Conservation (phyloP, 768 basidiomycete genomes). For the Rhizopogon roseolus region DNA sequence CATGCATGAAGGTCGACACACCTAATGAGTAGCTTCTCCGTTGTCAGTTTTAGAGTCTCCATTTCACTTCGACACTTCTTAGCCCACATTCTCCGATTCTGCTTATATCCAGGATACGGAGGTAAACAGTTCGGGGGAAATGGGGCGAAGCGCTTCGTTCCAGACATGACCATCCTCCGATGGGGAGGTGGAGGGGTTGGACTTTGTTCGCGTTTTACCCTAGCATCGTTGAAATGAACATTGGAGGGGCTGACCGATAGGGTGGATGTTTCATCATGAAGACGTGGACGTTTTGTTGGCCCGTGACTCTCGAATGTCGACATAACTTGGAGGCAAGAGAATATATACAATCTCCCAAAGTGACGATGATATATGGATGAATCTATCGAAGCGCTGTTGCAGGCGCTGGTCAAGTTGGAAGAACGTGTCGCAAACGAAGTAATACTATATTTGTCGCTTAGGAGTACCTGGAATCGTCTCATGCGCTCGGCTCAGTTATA, state of each 20-base stretch:
- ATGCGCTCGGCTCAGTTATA: too few relatives aligned
- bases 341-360: too few relatives aligned
- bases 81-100: constrained; percentile 19
- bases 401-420: too few relatives aligned
- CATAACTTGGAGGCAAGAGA: background rate
- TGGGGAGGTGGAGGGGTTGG: constrained; percentile 7
- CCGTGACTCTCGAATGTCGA: background rate
- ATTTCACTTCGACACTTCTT: constrained; percentile 14
- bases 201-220: constrained; percentile 18
- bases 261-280: background rate
- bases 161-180: constrained; percentile 19
- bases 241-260: background rate
- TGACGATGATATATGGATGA: too few relatives aligned
- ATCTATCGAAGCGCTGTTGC: too few relatives aligned
- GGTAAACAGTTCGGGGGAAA: constrained; percentile 21
- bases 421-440: too few relatives aligned
- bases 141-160: constrained; percentile 23
- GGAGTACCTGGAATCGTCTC: too few relatives aligned
- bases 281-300: constrained; percentile 14
- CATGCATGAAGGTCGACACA: constrained; percentile 8
- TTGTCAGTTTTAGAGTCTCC: constrained; percentile 14
- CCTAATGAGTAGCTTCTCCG: constrained; percentile 23
- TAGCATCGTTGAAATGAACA: background rate
- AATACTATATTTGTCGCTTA: too few relatives aligned
- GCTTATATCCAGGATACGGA: constrained; percentile 12